Percentiles rank a stretch among this genome's conserved stretches.
Conservation (phyloP, 371 early-diverging fungal species). For the Mycotypha africana region DNA sequence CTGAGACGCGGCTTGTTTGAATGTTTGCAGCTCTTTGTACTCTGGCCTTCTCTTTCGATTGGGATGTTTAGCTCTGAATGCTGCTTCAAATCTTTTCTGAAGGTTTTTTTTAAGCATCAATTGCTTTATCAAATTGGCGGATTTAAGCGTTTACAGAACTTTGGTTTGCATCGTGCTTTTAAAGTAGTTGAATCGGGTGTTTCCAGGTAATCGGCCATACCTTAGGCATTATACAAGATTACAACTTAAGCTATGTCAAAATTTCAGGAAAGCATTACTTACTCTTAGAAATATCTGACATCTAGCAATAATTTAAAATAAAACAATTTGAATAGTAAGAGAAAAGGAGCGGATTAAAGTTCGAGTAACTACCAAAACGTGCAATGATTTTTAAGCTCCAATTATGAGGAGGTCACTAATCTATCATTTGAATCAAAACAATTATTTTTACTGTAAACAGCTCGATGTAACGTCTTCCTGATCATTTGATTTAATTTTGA, state of each 20-base stretch:
- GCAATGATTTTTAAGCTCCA: too few relatives aligned
- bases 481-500: too few relatives aligned
- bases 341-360: too few relatives aligned
- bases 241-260: conserved; percentile 10
- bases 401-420: too few relatives aligned
- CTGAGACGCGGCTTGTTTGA: conserved; percentile 13
- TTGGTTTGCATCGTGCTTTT: conserved; percentile 14
- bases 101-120: conserved; percentile 11
- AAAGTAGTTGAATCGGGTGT: conserved; percentile 8
- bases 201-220: conserved; percentile 10
- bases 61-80: conserved; percentile 11
- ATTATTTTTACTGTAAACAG: too few relatives aligned
- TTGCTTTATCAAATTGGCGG: conserved; percentile 13
- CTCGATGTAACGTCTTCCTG: too few relatives aligned
- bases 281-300: conserved; percentile 11
- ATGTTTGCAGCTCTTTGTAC: conserved; percentile 13
- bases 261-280: conserved; percentile 15
- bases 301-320: conserved; percentile 12
- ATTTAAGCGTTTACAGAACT: conserved; percentile 11
- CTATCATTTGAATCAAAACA: too few relatives aligned
- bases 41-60: conserved; percentile 12
- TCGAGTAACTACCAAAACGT: too few relatives aligned
- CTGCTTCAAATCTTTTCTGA: conserved; percentile 10
- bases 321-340: too few relatives aligned
- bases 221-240: conserved; percentile 6